Evolutionary conservation across 2,329 filamentous ascomycete genomes (phyloP), one percentile per base, ranked within the genome.

Genomic region (Didymella glomerata): DNA sequence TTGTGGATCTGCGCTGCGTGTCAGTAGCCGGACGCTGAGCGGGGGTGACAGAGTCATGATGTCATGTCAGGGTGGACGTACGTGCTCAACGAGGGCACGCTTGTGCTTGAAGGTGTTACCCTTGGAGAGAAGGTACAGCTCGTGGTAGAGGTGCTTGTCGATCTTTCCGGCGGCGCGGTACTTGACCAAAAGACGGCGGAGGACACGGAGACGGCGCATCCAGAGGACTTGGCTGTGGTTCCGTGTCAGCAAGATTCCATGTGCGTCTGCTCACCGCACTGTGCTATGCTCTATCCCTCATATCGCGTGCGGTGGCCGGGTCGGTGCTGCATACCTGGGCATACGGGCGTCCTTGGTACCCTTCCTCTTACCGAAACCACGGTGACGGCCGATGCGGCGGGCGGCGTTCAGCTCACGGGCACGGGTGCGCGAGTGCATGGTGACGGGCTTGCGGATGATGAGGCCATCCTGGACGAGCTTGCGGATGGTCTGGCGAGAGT

Each of bases 41-140:
- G 63, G 64, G 61, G 50, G 51, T 64, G 65, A 67, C 54, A 61
- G 59, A 70, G 59, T 75, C 68, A 76, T 77, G 71, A 76, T 76
- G 71, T 76, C 72, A 76, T 75, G 63, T 75, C 69, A 75, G 71
- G 63, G 58, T 57, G 56, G 54, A 92, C 95, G 80, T 96, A 99
- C 95, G 87, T 99, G 95, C 89, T 99, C 95, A 82, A 99, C 93
- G 78, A 99, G 90, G 80, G 93, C 95, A 85, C 95, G 91, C 93
- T 98, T 99, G 92, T 99, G 95, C 93, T 99, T 99, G 91, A 99
- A 99, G 83, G 95, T 94, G 90, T 99, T 99, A 96, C 95, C 96
- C 93, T 99, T 99, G 90, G 91, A 95, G 82, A 96, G 87, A 85
- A 97, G 95, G 89, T 99, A 99, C 75, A 99, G 92, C 87, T 98